These are phyloP conservation scores for Solanum arcanum DNA, from an alignment of 257 asterid genomes.

Conservation along the genomic window DNA sequence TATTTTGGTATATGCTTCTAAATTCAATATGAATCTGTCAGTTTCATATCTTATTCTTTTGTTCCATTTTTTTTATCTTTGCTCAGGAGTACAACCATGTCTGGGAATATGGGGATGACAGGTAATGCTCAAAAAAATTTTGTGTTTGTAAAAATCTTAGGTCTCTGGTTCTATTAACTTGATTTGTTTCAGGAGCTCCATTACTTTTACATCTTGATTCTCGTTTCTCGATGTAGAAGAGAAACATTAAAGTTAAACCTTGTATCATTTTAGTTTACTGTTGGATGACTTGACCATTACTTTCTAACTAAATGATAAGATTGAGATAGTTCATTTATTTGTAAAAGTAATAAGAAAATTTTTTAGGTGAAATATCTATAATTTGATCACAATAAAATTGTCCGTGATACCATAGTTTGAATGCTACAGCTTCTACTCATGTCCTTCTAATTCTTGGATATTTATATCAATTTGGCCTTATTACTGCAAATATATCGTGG, in stretches of 20 bases:
- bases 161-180: too few species aligned
- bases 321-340: background rate
- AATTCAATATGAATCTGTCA: background rate
- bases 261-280: too few species aligned
- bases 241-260: too few species aligned
- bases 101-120: constrained; percentile 89
- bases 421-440: background rate
- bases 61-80: background rate
- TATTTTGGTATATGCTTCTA: background rate
- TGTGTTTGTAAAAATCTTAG: background rate
- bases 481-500: constrained; percentile 56
- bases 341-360: background rate
- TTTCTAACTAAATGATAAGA: background rate
- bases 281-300: background rate
- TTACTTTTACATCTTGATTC: too few species aligned
- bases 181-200: too few species aligned
- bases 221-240: too few species aligned
- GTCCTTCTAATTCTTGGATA: background rate
- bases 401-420: background rate
- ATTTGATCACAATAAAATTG: background rate
- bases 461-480: background rate
- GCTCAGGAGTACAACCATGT: constrained; percentile 64
- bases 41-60: background rate
- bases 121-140: constrained; percentile 26
- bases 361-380: background rate